A percentile compares a stretch with the other conserved stretches of the same genome.
phyloP scores from a whole-genome alignment of 305 asterid species.

The Euphrasia arctica region DNA sequence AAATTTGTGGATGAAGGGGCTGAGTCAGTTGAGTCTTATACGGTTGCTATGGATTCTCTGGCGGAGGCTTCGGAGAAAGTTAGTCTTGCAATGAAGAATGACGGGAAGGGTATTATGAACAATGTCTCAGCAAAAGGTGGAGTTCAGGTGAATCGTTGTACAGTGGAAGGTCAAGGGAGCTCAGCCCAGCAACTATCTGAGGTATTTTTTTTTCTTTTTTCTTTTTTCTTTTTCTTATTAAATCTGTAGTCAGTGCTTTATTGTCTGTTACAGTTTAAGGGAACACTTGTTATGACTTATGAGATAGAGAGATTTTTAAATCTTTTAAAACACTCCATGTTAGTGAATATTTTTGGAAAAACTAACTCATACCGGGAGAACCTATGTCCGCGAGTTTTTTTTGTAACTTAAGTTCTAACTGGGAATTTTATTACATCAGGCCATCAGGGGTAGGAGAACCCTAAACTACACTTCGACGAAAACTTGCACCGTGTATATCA shows the following conservation, averaged over 20 bases:
- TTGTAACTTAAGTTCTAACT: no score
- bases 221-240: conserved; percentile 19
- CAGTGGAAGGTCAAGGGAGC: conserved; percentile 39
- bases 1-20: conserved; percentile 65
- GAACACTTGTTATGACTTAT: neutral
- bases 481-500: neutral
- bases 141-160: conserved; percentile 18
- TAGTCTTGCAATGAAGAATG: conserved; percentile 36
- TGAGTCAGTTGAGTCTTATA: conserved; percentile 43
- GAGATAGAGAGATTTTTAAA: neutral
- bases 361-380: neutral
- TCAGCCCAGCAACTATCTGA: conserved; percentile 58
- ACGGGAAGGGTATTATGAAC: conserved; percentile 37
- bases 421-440: neutral
- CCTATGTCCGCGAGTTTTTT: neutral
- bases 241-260: conserved; percentile 16
- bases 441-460: neutral
- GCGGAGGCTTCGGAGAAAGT: conserved; percentile 55
- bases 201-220: conserved; percentile 38
- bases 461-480: neutral
- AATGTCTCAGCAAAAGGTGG: conserved; percentile 30
- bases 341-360: neutral
- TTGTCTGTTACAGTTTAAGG: conserved; percentile 1
- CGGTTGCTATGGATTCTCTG: conserved; percentile 49
- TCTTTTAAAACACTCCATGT: neutral